A percentile compares a stretch with the other conserved stretches of the same genome.
These are phyloP conservation scores for Flaveria robusta DNA, from an alignment of 129 eudicot species.

Conservation along the genomic window DNA sequence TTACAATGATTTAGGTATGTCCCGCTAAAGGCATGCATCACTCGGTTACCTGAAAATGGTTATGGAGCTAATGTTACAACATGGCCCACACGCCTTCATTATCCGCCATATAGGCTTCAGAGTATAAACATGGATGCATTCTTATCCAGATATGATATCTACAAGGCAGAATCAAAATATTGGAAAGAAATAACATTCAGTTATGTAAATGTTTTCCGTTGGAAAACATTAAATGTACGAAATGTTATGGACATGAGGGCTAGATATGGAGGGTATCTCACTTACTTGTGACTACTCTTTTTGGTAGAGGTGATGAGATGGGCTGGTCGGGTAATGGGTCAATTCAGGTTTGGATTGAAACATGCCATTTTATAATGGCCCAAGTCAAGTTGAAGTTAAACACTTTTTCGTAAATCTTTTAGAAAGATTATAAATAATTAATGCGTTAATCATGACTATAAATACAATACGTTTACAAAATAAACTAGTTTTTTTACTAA, in stretches of 20 bases:
- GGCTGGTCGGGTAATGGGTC: conserved; percentile 1
- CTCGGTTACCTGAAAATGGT: conserved; percentile 59
- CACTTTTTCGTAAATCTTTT: neutral
- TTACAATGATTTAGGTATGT: conserved; percentile 58
- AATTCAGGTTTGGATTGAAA: neutral
- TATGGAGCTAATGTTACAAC: conserved; percentile 60
- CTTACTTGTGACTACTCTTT: conserved; percentile 13
- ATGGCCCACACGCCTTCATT: conserved; percentile 81
- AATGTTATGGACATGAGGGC: conserved; percentile 90
- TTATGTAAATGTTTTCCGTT: conserved; percentile 57
- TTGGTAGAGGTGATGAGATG: conserved; percentile 6
- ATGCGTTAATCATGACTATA: neutral
- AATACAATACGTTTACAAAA: neutral
- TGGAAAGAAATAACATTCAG: conserved; percentile 65
- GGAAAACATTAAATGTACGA: conserved; percentile 46
- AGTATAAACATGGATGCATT: conserved; percentile 81
- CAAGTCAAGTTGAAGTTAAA: neutral
- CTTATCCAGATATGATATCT: conserved; percentile 69
- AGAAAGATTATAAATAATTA: neutral
- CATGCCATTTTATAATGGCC: too few species aligned
- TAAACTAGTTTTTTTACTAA: neutral
- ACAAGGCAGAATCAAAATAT: conserved; percentile 74
- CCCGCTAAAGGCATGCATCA: conserved; percentile 64
- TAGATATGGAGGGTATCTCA: conserved; percentile 78
- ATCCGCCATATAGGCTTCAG: conserved; percentile 71